Base-by-base conservation (phyloP, 768 basidiomycete genomes). In the Boletus speciosus region DNA sequence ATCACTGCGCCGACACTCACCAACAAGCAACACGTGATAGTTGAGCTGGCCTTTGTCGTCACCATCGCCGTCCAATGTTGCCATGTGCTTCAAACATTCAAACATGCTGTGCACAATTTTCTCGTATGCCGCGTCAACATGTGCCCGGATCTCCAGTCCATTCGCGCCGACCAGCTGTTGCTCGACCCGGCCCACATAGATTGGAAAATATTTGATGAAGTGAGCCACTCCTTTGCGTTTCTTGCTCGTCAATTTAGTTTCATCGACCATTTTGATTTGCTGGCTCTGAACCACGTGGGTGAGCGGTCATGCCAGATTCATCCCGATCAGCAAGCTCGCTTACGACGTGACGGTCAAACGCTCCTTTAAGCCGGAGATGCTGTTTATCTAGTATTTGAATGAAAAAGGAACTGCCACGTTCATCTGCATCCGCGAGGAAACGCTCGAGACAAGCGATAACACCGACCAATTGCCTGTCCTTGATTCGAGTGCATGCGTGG, bases 31-130 rank as follows among this genome's bases (percentile, higher is more conserved):
- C 61, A 98, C 92, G 66, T 97, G 93, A 60, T 93, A 97, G 70
- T 98, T 98, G 49, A 98, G 79, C 66, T 96, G 93, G 0, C 94
- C 94, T 71, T 98, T 98, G 70, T 94, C 95, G 66, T 98, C 96
- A 0, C 83, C 89, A 52, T 91, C 92, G 0, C 92, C 90, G 52
- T 94, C 89, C 78, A 96, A 74, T 70, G 97, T 98, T 11, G 95
- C 96, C 83, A 98, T 92, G 56, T 95, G 93, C 71, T 93, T 94
- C 57, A 98, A 70, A 14, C 84, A 88, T 42, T 93, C 94, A 65
- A 98, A 95, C 83, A 98, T 97, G 40, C 85, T 78, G 56, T 88
- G 84, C 36, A 93, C 88, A 40, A 98, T 90, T 61, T 79, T 84
- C 66, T 95, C 93, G 66, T 98, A 97, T 1, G 90, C 87, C 5